Base-by-base conservation (phyloP, 306 rosid genomes). In the Glycine latifolia region DNA sequence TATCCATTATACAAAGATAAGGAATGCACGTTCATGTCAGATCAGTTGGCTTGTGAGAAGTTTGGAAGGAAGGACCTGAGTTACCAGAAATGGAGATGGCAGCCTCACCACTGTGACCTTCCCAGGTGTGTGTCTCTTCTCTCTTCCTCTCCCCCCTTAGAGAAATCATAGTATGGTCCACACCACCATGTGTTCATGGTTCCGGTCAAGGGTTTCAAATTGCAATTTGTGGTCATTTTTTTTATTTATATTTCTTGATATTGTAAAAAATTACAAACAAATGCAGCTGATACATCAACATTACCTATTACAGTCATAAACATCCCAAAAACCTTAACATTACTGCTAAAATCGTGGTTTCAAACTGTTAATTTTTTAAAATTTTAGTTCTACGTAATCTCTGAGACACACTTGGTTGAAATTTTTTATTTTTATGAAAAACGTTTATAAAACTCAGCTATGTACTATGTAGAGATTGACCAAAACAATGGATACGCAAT, bases 31-130 rank as follows among this genome's bases (percentile, higher is more conserved):
- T 94, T 87, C 85, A 89, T 90, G 97, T 94, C 97, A 12, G 98
- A 94, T 78, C 97, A 94, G 15, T 67, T 94, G 91, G 98, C 97
- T 31, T 94, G 98, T 87, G 95, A 72, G 86, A 94, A 91, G 76
- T 94, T 87, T 77, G 98, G 98, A 46, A 88, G 98, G 83, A 85
- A 78, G 49, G 97, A 92, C 52, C 20, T 91, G 79, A 76, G 86
- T 85, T 92, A 84, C 56, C 97, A 84, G 83, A 88, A 91, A 31
- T 89, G 94, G 94, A 81, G 92, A 70, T 92, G 98, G 97, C 91
- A 92, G 63, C 98, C 97, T 1, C 86, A 89, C 43, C 88, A 85
- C 0, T 91, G 98, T 68, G 90, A 94, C 81, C 80, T 91, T 7
- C 96, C 96, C 17, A 91, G 92, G 95, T 89, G 13, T 75, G 75